These are phyloP conservation scores for Chimonanthus praecox DNA, from an alignment of 164 flowering plant species.

Conservation along the genomic window DNA sequence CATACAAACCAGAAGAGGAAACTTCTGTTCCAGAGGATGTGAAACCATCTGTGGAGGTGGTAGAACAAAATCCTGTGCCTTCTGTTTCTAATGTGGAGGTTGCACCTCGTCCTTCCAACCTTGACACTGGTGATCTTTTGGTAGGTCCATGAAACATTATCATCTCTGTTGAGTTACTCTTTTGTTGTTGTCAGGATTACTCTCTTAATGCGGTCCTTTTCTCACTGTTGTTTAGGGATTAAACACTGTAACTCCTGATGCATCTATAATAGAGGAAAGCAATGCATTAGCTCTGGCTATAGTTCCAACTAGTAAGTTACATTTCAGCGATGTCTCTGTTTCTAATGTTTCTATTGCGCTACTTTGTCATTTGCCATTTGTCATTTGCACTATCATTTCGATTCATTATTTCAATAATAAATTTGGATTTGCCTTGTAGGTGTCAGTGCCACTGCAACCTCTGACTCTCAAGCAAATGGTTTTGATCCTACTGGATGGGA, in stretches of 20 bases:
- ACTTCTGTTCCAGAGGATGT: conserved; percentile 42
- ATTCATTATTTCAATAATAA: too few relatives aligned
- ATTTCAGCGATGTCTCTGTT: neutral
- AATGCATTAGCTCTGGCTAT: conserved; percentile 95
- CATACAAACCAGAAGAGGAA: conserved; percentile 75
- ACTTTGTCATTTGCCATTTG: neutral
- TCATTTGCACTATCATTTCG: neutral
- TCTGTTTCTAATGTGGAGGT: conserved; percentile 19
- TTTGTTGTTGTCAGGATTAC: neutral
- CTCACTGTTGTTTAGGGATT: conserved; percentile 49
- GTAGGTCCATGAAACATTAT: conserved; percentile 27
- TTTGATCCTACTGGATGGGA: conserved; percentile 98
- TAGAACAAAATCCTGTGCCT: conserved; percentile 14
- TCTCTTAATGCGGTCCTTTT: neutral
- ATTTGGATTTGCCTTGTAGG: conserved; percentile 27
- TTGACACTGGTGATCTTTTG: conserved; percentile 75
- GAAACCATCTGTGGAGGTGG: conserved; percentile 34
- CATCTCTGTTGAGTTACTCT: neutral
- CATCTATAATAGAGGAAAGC: conserved; percentile 75
- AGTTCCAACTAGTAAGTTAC: conserved; percentile 54
- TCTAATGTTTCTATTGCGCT: neutral
- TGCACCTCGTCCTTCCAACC: conserved; percentile 29
- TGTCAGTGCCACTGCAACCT: conserved; percentile 24
- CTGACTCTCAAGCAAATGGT: conserved; percentile 44
- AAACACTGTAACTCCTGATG: conserved; percentile 40